Conservation (phyloP, 345 rosid genomes). For the Geranium brycei region DNA sequence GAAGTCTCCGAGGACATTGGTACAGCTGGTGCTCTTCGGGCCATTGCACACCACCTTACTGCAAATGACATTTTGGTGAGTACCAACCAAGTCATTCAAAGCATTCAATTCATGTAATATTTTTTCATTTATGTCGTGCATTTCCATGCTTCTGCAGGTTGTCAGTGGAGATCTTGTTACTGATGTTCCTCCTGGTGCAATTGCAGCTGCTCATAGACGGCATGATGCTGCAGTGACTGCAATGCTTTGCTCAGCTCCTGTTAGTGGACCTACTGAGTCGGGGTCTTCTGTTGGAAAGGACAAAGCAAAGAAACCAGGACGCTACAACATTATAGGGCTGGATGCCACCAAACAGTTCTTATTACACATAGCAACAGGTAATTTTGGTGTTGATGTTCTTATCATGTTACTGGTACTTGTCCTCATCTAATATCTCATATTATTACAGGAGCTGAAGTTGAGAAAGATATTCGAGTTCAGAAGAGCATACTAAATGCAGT, state of each 20-base stretch:
- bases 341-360: slow-evolving; percentile 66
- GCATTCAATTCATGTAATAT: slow-evolving; percentile 5
- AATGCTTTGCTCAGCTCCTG: slow-evolving; percentile 79
- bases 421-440: slow-evolving; percentile 9
- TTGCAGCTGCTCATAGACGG: slow-evolving; percentile 84
- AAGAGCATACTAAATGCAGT: slow-evolving; percentile 68
- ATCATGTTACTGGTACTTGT: slow-evolving; percentile 1
- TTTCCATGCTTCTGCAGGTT: slow-evolving; percentile 38
- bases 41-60: slow-evolving; percentile 74
- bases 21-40: slow-evolving; percentile 89
- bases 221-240: slow-evolving; percentile 80
- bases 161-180: slow-evolving; percentile 97
- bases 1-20: slow-evolving; percentile 86
- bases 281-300: slow-evolving; percentile 70
- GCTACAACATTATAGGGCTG: slow-evolving; percentile 64
- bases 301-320: slow-evolving; percentile 75
- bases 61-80: slow-evolving; percentile 87
- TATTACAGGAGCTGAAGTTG: slow-evolving; percentile 54
- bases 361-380: slow-evolving; percentile 75
- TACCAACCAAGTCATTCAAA: slow-evolving; percentile 1
- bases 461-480: slow-evolving; percentile 63
- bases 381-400: not conserved
- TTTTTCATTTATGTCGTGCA: not conserved
- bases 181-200: slow-evolving; percentile 89
- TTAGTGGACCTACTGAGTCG: slow-evolving; percentile 64